Conservation (phyloP, 2,329 filamentous ascomycete genomes). For the Nemania diffusa region DNA sequence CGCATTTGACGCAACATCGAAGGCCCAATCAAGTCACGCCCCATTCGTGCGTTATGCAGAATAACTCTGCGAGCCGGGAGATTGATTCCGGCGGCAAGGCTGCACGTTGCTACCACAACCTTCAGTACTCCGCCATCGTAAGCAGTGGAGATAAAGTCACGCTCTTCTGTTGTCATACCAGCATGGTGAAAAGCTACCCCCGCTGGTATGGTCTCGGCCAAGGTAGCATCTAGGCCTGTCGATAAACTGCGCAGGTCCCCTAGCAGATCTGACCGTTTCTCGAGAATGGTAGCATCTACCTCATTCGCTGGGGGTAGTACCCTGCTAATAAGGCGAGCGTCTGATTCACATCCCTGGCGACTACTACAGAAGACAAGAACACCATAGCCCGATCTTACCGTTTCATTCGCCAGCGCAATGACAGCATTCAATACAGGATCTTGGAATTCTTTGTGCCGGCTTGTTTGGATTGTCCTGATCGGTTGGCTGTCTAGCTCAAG, state of each 20-base stretch:
- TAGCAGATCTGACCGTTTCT: slow-evolving; percentile 71
- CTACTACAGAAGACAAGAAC: slow-evolving; percentile 80
- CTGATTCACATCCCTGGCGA: slow-evolving; percentile 72
- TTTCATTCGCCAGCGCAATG: slow-evolving; percentile 75
- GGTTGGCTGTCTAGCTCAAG: slow-evolving; percentile 54
- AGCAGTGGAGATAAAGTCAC: slow-evolving; percentile 75
- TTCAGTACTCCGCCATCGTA: slow-evolving; percentile 76
- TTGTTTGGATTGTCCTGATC: slow-evolving; percentile 63
- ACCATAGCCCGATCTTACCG: slow-evolving; percentile 73
- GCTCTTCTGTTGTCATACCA: slow-evolving; percentile 78
- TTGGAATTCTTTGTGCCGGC: slow-evolving; percentile 68
- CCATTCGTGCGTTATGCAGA: slow-evolving; percentile 79
- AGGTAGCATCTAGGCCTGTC: slow-evolving; percentile 71
- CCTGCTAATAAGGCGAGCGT: slow-evolving; percentile 74
- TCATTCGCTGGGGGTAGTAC: slow-evolving; percentile 66
- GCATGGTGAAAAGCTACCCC: slow-evolving; percentile 81
- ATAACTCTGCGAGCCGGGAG: slow-evolving; percentile 77
- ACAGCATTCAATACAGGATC: slow-evolving; percentile 76
- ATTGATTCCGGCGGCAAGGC: slow-evolving; percentile 85
- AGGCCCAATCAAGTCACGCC: slow-evolving; percentile 78
- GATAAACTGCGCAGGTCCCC: slow-evolving; percentile 72
- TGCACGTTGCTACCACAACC: slow-evolving; percentile 80
- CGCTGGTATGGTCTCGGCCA: slow-evolving; percentile 71
- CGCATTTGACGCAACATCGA: slow-evolving; percentile 85
- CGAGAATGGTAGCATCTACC: slow-evolving; percentile 60